Evolutionary conservation across 805 yeast genomes (phyloP), one percentile per base, ranked within the genome.

Genomic region (Torulaspora microellipsoides): DNA sequence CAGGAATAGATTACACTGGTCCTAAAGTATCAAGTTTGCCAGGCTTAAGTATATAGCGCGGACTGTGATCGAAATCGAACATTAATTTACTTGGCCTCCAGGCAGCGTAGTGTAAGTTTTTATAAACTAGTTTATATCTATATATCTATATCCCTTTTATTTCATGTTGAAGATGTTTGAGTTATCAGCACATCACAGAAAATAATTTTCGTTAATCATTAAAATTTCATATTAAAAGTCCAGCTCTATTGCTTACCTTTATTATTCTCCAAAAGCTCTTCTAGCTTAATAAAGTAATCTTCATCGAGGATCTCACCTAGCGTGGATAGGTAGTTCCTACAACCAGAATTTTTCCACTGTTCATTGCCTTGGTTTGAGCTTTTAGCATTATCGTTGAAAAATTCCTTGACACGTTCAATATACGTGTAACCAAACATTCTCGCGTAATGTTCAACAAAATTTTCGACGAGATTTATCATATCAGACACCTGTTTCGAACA

Each of bases 371-470:
- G 25, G 8, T 6, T 7, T 7, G 25, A 3, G 7, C 28, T 40
- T 29, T 32, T 40, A 31, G 34, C 41, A 34, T 47, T 43, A 10
- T 47, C 48, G 14, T 42, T 46, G 34, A 48, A 45, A 33, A 55
- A 55, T 13, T 40, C 38, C 15, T 46, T 46, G 12, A 54, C 62
- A 25, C 47, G 42, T 27, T 55, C 52, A 27, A 56, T 47, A 32
- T 58, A 58, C 10, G 49, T 42, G 28, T 37, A 50, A 7, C 61
- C 62, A 39, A 50, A 56, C 31, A 50, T 34, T 29, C 51, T 39
- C 8, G 52, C 42, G 36, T 58, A 58, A 31, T 48, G 45, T n/a
- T 47, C 53, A 15, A 58, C 52, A 42, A 58, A 58, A 17, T 35
- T 40, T 36, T 54, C 50, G 13, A 56, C 48, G n/a, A 47, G 36